A percentile compares a stretch with the other conserved stretches of the same genome.
These are phyloP conservation scores for Talaromyces borbonicus DNA, from an alignment of 495 filamentous ascomycete genomes.

Conservation along the genomic window DNA sequence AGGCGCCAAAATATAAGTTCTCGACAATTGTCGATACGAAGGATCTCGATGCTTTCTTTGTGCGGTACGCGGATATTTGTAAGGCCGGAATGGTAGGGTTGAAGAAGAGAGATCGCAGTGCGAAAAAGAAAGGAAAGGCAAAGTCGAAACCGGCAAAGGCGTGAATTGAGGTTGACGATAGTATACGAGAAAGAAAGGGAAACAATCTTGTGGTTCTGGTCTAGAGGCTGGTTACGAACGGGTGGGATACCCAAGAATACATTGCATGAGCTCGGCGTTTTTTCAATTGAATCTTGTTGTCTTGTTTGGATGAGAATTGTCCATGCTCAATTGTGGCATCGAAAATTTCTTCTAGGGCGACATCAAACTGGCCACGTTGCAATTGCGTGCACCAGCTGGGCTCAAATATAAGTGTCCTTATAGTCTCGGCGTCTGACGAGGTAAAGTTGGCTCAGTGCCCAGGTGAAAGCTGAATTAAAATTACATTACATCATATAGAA, in stretches of 20 bases:
- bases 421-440: no score
- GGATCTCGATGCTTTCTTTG: constrained; percentile 71
- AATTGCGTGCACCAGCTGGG: no score
- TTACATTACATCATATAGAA: neutral
- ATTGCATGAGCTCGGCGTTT: constrained; percentile 1
- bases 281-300: neutral
- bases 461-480: neutral
- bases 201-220: neutral
- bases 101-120: constrained; percentile 88
- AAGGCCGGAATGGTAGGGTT: constrained; percentile 77
- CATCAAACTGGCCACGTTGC: no score
- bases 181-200: neutral
- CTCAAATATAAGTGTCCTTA: no score
- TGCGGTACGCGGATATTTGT: constrained; percentile 82
- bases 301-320: neutral
- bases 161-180: constrained; percentile 13
- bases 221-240: neutral
- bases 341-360: no score
- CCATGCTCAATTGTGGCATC: no score
- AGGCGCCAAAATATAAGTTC: constrained; percentile 58
- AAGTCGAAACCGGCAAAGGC: constrained; percentile 52
- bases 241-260: neutral
- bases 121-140: constrained; percentile 66
- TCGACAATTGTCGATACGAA: constrained; percentile 72
- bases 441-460: no score